Base-by-base conservation (phyloP, 306 rosid genomes). In the Lathyrus sativus region DNA sequence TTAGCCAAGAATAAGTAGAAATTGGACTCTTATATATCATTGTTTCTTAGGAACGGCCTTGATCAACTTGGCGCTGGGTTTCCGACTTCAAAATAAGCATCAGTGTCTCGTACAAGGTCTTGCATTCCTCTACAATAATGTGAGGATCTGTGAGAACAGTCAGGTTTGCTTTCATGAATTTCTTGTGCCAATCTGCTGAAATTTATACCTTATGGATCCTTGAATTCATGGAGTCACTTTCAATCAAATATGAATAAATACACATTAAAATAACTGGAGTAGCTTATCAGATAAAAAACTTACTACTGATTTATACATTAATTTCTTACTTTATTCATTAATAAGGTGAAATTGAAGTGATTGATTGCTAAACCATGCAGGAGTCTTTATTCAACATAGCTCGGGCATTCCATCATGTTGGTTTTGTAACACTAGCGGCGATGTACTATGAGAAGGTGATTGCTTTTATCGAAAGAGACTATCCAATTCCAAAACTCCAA, bases 51-150 rank as follows among this genome's bases (percentile, higher is more conserved):
- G 96, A 78, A 74, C 96, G 18, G 86, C 98, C 74, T 78, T 89
- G 78, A 83, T 92, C 83, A 92, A 92, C 77, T 74, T 92, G 71
- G 85, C 96, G 43, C 83, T 92, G 33, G 95, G 91, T 76, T 82
- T 89, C 26, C 81, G 98, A 70, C 95, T 92, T 83, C 96, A 92
- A 75, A 92, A 92, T 75, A 89, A 84, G 81, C 96, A 92, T 71
- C 96, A 81, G 74, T 87, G 95, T 81, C 65, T 87, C 71, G 86
- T 85, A 6, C 98, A 92, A 77, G 98, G 96, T 75, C 83, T 89
- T 68, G 85, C 96, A 48, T 92, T 92, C 84, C 91, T 92, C 78
- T 83, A 85, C 75, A 89, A 87, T 72, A 84, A 89, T 70, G 73
- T 82, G 80, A 79, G 74, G 77, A 84, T 86, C 60, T 86, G 86